These are phyloP conservation scores for Phytophthora lateralis DNA, from an alignment of 352 stramenopile species.

Conservation along the genomic window DNA sequence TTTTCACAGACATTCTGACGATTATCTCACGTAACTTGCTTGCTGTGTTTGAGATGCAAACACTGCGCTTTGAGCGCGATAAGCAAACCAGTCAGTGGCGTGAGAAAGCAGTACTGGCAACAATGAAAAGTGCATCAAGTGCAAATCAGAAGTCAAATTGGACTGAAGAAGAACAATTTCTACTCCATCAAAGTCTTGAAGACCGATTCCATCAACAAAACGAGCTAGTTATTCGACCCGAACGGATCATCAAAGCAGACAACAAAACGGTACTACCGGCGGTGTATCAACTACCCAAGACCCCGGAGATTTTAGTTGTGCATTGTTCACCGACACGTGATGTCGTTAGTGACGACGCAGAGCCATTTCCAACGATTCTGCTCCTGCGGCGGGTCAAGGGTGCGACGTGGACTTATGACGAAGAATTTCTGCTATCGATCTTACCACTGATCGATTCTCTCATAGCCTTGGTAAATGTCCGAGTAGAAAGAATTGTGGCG, in stretches of 20 bases:
- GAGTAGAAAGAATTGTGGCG: constrained; percentile 51
- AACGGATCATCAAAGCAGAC: background rate
- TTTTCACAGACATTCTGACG: constrained; percentile 45
- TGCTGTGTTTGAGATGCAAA: constrained; percentile 43
- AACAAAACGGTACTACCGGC: background rate
- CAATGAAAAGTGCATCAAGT: background rate
- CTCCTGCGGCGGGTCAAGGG: constrained; percentile 54
- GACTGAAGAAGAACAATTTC: background rate
- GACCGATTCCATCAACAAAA: constrained; percentile 2
- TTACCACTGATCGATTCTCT: constrained; percentile 51
- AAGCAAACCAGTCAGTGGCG: constrained; percentile 8
- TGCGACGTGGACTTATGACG: constrained; percentile 61
- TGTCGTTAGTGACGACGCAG: constrained; percentile 32
- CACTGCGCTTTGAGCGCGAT: constrained; percentile 32
- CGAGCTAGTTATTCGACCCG: background rate
- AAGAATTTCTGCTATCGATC: constrained; percentile 55
- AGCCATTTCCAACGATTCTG: constrained; percentile 35
- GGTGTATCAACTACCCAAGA: constrained; percentile 14
- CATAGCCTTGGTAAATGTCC: constrained; percentile 48
- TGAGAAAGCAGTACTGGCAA: constrained; percentile 11
- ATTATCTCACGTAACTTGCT: constrained; percentile 50
- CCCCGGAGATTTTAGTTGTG: constrained; percentile 29
- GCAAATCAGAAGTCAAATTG: background rate
- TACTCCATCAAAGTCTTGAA: constrained; percentile 14
- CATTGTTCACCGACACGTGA: constrained; percentile 35